Base-by-base conservation (phyloP, 148 eudicot species). In the Amaranthus hypochondriacus region DNA sequence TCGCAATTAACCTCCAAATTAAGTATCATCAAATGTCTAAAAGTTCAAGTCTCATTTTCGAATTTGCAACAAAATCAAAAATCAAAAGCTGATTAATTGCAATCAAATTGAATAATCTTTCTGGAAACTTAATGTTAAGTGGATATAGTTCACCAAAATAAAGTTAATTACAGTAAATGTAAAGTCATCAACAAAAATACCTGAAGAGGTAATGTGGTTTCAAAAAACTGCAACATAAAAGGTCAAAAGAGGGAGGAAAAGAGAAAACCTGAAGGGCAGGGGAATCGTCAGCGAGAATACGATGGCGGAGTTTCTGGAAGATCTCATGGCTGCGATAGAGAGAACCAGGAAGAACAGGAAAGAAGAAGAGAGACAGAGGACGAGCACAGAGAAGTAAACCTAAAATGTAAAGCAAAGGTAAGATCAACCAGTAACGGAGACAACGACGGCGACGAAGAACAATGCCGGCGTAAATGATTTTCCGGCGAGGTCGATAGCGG, bases 301-400 rank as follows among this genome's bases (percentile, higher is more conserved):
- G 81, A 11, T 49, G 62, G 64, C 91, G 81, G 54, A 91, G 86
- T 9, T 86, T 87, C 44, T 68, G 81, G 71, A 91, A 91, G 56
- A 89, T 72, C 71, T 86, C 75, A 69, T 86, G 89, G 68, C 87
- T 84, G 7, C 81, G 84, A 71, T 89, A 91, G 51, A 89, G 73
- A 0, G 93, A 87, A 4, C 93, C 96, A 62, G 96, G 91, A n/a
- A 76, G 82, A 73, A 62, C 67, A 1, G 80, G 85, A 61, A 75
- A 81, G 72, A 75, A 82, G 69, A 91, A 56, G 60, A 76, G 70
- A 55, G 86, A 86, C 66, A 91, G 66, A 61, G 91, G 86, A 39
- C 85, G 81, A 49, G 81, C 85, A 54, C 83, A 87, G 48, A 84
- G 73, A 69, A 89, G 49, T 67, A 90, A 68, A 42, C 92, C 96